Evolutionary conservation across 768 basidiomycete species (phyloP).

Genomic region (Termitomyces sp.): DNA sequence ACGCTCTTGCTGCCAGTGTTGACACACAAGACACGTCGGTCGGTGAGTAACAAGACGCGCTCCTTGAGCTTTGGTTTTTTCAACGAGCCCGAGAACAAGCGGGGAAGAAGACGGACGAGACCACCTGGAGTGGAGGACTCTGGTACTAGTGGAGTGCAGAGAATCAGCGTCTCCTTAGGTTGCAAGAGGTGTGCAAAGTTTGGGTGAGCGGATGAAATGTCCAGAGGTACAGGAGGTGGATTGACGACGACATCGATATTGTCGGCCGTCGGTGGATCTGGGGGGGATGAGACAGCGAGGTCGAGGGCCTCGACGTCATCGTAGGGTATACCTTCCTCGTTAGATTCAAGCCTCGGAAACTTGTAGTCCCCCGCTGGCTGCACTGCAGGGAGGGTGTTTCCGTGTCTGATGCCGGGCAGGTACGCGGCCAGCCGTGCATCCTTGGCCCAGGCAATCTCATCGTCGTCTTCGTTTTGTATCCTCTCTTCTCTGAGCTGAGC

Average conservation of each 20-base stretch:
- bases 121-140: constrained; percentile 7
- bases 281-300: background rate
- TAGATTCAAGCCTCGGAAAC: constrained; percentile 7
- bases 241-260: background rate
- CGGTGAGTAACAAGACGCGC: constrained; percentile 10
- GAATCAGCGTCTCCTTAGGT: constrained; percentile 2
- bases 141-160: constrained; percentile 6
- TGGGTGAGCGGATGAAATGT: background rate
- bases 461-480: constrained; percentile 9
- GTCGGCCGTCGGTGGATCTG: background rate
- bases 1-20: constrained; percentile 1
- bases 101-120: constrained; percentile 7
- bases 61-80: constrained; percentile 14
- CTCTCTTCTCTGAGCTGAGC: constrained; percentile 14
- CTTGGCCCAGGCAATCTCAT: constrained; percentile 12
- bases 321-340: constrained; percentile 9
- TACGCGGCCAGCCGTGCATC: constrained; percentile 10
- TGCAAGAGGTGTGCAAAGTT: constrained; percentile 7
- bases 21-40: constrained; percentile 10
- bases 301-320: constrained; percentile 1
- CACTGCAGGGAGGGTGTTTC: background rate
- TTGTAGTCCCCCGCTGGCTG: constrained; percentile 10
- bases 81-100: constrained; percentile 10
- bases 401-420: constrained; percentile 10
- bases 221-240: background rate